Percentiles rank a stretch among this genome's conserved stretches.
phyloP scores from a whole-genome alignment of 768 basidiomycete genomes.

The Lentinula lateritia region DNA sequence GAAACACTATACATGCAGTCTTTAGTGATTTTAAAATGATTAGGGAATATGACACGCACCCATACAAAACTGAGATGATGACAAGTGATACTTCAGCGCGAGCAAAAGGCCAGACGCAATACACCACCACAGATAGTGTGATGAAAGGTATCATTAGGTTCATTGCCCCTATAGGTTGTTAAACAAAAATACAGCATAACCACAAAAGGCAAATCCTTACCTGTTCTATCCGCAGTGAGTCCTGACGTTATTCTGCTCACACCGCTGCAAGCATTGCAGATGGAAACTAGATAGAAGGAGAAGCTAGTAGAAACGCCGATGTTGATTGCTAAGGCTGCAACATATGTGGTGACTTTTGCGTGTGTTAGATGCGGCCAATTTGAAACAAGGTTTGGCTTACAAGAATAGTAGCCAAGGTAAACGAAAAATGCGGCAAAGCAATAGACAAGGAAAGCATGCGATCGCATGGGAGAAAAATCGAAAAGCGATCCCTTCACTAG shows the following conservation, averaged over 20 bases:
- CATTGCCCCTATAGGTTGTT: constrained; percentile 30
- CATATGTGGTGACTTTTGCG: constrained; percentile 7
- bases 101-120: constrained; percentile 45
- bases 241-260: constrained; percentile 38
- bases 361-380: constrained; percentile 2
- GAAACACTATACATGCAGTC: neutral
- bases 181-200: neutral
- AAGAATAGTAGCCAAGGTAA: constrained; percentile 47
- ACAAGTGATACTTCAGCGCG: constrained; percentile 24
- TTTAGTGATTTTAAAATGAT: neutral
- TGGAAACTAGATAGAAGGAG: constrained; percentile 36
- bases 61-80: constrained; percentile 36
- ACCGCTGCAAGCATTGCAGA: constrained; percentile 40
- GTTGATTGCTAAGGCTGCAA: neutral
- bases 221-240: constrained; percentile 31
- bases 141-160: constrained; percentile 42
- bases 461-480: constrained; percentile 28
- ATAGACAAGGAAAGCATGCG: constrained; percentile 33
- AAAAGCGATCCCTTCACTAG: constrained; percentile 35
- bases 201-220: constrained; percentile 15
- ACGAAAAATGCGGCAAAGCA: constrained; percentile 27
- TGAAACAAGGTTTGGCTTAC: constrained; percentile 12
- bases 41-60: constrained; percentile 22
- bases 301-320: constrained; percentile 25
- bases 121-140: constrained; percentile 31